Evolutionary conservation across 2,329 filamentous ascomycete genomes (phyloP), one percentile per base, ranked within the genome.

Genomic region (Pseudophaeomoniella oleicola): DNA sequence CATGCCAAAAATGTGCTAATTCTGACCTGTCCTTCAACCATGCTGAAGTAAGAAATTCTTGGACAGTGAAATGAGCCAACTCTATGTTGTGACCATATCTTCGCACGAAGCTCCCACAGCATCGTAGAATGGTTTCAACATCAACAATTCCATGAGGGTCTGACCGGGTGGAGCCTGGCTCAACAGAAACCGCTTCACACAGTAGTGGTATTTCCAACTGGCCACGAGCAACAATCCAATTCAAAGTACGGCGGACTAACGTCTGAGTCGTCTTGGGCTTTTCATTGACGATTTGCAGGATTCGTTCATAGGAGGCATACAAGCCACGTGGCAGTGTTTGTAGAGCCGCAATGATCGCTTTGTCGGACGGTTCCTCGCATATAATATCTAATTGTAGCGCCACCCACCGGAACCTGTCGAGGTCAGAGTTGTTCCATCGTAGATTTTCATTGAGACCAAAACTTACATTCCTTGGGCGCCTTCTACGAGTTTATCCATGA

Each of bases 51-150:
- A 51, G 19, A 30, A 45, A 51, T 19, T 50, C 46, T 16, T 46
- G 39, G 30, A 51, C 49, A 0, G 46, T 50, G 30, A 50, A 51
- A 32, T 50, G 48, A 22, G 47, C 45, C 4, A 50, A n/a, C 38
- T 51, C 48, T n/a, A 32, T 15, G 13, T 6, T 15, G 13, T 32
- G 13, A 5, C 13, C 30, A 5, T 10, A 32, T 16, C 17, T 32
- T 14, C 30, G 30, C 0, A 51, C 11, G 3, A 17, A 14, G 2
- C 16, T 9, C 2, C 17, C 12, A 35, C 48, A 46, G 27, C 46
- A 46, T 16, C 35, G 42, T n/a, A 36, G 32, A 4, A 47, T 19
- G 12, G 49, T 37, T 4, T 43, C 38, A 27, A 42, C 41, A 2
- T 39, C 40, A 1, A 40, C 36, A 19, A 46, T 40, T 1, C 35